Conservation (phyloP, 208 protist species). For the Acanthamoeba healyi region DNA sequence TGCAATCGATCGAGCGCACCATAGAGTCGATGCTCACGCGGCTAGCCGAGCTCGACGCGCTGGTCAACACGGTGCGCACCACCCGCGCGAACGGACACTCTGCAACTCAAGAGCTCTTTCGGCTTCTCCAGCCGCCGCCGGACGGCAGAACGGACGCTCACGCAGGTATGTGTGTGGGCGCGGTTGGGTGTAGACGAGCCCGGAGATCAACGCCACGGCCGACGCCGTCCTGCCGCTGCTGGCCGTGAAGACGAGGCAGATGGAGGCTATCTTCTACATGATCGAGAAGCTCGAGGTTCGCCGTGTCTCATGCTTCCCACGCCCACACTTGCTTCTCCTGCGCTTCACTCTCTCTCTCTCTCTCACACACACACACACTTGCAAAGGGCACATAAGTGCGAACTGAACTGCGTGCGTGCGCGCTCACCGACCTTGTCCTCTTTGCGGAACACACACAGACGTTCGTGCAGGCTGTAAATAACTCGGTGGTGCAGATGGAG, state of each 20-base stretch:
- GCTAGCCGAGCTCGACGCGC: slow-evolving; percentile 44
- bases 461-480: slow-evolving; percentile 69
- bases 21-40: slow-evolving; percentile 66
- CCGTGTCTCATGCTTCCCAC: too few species aligned
- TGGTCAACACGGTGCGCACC: slow-evolving; percentile 49
- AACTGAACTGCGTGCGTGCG: not conserved
- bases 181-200: not conserved
- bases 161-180: not conserved
- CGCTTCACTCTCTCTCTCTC: not conserved
- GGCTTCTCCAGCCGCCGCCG: too few species aligned
- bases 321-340: too few species aligned
- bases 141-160: not conserved
- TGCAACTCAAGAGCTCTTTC: too few species aligned
- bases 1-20: slow-evolving; percentile 18
- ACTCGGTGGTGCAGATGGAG: slow-evolving; percentile 75
- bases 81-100: too few species aligned
- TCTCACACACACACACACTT: not conserved
- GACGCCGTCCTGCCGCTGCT: slow-evolving; percentile 49
- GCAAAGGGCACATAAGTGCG: too few species aligned
- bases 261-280: slow-evolving; percentile 71
- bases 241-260: slow-evolving; percentile 47
- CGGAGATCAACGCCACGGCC: slow-evolving; percentile 45
- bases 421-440: not conserved
- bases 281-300: slow-evolving; percentile 74
- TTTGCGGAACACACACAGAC: not conserved